Conservation (phyloP, 768 basidiomycete species). For the Phylloporus rhodoxanthus region DNA sequence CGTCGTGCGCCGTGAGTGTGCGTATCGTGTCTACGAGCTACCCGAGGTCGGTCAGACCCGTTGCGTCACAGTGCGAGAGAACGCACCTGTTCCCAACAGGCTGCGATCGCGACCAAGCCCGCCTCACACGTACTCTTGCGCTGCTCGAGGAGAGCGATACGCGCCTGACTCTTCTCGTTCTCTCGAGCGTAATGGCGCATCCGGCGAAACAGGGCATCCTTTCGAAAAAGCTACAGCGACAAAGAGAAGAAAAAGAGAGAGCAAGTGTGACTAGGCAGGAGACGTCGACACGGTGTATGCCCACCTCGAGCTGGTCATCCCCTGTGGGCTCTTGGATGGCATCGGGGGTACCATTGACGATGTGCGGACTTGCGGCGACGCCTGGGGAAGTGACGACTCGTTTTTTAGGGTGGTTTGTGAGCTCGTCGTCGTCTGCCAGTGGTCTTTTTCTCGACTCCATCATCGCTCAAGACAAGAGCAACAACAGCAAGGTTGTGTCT, state of each 20-base stretch:
- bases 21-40: slow-evolving; percentile 67
- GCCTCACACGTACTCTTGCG: slow-evolving; percentile 64
- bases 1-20: slow-evolving; percentile 48
- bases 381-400: slow-evolving; percentile 41
- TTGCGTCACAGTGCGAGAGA: background rate
- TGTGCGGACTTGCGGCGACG: slow-evolving; percentile 45
- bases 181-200: slow-evolving; percentile 81
- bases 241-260: slow-evolving; percentile 2
- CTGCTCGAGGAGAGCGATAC: slow-evolving; percentile 59
- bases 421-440: slow-evolving; percentile 45
- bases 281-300: slow-evolving; percentile 19
- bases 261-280: slow-evolving; percentile 20
- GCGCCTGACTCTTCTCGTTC: slow-evolving; percentile 55
- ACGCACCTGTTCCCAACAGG: slow-evolving; percentile 74
- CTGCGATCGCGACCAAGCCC: slow-evolving; percentile 65
- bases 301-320: slow-evolving; percentile 62
- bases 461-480: slow-evolving; percentile 15
- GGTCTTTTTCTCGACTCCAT: slow-evolving; percentile 63
- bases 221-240: slow-evolving; percentile 62
- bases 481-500: background rate
- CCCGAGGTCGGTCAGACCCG: background rate
- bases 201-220: slow-evolving; percentile 78
- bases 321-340: slow-evolving; percentile 41
- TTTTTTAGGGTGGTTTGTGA: slow-evolving; percentile 45
- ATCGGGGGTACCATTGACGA: slow-evolving; percentile 36